These are phyloP conservation scores for Ascochyta rabiei DNA, from an alignment of 2,329 filamentous ascomycete species.

Conservation along the genomic window DNA sequence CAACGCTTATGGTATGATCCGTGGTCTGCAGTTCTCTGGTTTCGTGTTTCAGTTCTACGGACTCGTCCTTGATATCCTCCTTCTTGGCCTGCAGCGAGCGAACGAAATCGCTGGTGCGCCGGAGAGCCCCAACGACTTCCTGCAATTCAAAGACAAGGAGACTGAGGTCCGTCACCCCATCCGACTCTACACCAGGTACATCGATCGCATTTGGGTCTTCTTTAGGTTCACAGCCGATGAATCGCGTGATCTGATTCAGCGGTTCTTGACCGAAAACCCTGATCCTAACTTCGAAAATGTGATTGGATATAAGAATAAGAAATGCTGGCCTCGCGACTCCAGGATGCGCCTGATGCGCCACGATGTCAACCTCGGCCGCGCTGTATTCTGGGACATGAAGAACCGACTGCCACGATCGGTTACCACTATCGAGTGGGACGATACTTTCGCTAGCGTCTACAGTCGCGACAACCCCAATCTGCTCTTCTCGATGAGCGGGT, in stretches of 20 bases:
- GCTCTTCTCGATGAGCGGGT: constrained; percentile 96
- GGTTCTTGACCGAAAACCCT: constrained; percentile 96
- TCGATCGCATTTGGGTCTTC: constrained; percentile 99
- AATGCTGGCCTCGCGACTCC: constrained; percentile 97
- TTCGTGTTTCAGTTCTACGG: constrained; percentile 99
- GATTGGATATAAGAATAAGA: constrained; percentile 98
- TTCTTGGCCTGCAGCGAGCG: constrained; percentile 93
- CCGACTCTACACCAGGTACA: constrained; percentile 94
- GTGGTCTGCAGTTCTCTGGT: constrained; percentile 94
- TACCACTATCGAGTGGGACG: constrained; percentile 98
- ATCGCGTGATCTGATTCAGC: constrained; percentile 92
- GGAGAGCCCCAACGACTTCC: constrained; percentile 92
- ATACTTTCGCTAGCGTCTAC: constrained; percentile 97
- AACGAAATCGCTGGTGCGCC: constrained; percentile 96
- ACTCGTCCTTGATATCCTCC: constrained; percentile 87
- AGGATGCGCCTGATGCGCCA: constrained; percentile 98
- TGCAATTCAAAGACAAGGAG: constrained; percentile 93
- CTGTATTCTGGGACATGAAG: constrained; percentile 99
- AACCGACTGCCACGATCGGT: constrained; percentile 92
- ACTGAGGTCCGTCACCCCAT: constrained; percentile 95
- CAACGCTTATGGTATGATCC: constrained; percentile 98
- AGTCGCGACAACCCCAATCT: constrained; percentile 97
- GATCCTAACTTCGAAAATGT: constrained; percentile 99
- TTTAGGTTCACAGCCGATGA: constrained; percentile 93
- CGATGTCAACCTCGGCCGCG: constrained; percentile 95